phyloP scores from a whole-genome alignment of 805 yeast genomes.

The Starmerella asiatica region DNA sequence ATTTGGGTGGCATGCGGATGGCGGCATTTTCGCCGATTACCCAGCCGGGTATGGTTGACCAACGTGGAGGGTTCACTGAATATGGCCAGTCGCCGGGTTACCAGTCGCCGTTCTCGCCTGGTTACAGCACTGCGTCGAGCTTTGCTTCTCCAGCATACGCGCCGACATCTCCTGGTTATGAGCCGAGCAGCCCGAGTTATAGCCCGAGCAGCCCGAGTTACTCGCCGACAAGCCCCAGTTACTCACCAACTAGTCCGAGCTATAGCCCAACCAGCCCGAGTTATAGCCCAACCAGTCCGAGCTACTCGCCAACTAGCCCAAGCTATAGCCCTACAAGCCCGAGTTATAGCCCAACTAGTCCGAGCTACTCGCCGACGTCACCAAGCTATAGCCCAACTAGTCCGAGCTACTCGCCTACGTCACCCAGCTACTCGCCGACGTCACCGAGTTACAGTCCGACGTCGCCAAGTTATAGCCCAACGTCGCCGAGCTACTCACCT shows the following conservation, averaged over 20 bases:
- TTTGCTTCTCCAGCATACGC: constrained; percentile 61
- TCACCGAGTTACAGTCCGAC: constrained; percentile 47
- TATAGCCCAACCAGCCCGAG: constrained; percentile 44
- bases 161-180: constrained; percentile 46
- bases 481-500: constrained; percentile 57
- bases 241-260: constrained; percentile 52
- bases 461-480: constrained; percentile 48
- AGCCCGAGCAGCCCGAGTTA: constrained; percentile 48
- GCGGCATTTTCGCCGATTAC: constrained; percentile 83
- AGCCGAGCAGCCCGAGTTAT: constrained; percentile 57
- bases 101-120: constrained; percentile 30
- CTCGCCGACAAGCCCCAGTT: constrained; percentile 52
- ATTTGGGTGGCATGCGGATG: constrained; percentile 35
- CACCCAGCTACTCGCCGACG: constrained; percentile 56
- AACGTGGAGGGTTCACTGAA: constrained; percentile 75
- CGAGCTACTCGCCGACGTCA: constrained; percentile 61
- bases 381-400: constrained; percentile 70
- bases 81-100: constrained; percentile 42
- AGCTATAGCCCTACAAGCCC: constrained; percentile 57
- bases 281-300: constrained; percentile 54
- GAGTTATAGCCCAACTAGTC: constrained; percentile 46
- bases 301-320: constrained; percentile 59
- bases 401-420: constrained; percentile 59
- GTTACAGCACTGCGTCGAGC: constrained; percentile 50
- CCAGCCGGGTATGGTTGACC: constrained; percentile 71